Evolutionary conservation across 2,329 filamentous ascomycete genomes (phyloP), one percentile per base, ranked within the genome.

Genomic region (Cladophialophora exuberans): DNA sequence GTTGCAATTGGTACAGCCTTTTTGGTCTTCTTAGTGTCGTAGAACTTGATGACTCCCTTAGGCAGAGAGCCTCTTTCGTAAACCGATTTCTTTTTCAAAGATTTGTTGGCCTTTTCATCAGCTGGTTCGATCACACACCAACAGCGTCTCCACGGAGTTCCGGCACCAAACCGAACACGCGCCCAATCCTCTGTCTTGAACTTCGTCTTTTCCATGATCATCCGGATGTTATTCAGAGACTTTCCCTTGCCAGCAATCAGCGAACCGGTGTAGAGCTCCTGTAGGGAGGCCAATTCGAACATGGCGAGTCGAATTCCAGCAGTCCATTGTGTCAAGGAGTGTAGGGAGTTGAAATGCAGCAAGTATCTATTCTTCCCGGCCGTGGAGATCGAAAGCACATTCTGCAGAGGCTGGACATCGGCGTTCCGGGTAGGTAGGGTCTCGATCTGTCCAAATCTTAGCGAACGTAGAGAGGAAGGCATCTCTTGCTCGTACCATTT

Each of bases 191-290:
- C 91, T 35, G 89, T 84, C 64, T 85, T 87, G 64, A 89, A 82
- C 53, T 81, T 85, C 17, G 88, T 82, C 43, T 89, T 84, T 64
- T 95, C 90, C 82, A 97, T 88, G 62, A 99, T 93, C 22, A 85
- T 74, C 64, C 87, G 88, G 68, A 97, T 97, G 68, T 91, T 94
- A 76, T 97, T 97, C 50, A 99, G 73, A 1, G 76, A 74, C 70
- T 91, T 95, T 54, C 92, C 94, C 74, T 97, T 97, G 51, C 92
- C 94, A 9, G 94, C 94, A 67, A 99, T 94, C 39, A 99, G 78
- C 17, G 93, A 93, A 5, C 94, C 94, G 0, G 94, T 99, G 70
- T 99, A 99, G 1, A 94, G 91, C 74, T 99, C 94, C 69, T 97
- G 93, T 28, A 99, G 77, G 0, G 90, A 90, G 1, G 91, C 86